phyloP scores from a whole-genome alignment of 352 stramenopile species.

The Thalassiosira ordinaria region DNA sequence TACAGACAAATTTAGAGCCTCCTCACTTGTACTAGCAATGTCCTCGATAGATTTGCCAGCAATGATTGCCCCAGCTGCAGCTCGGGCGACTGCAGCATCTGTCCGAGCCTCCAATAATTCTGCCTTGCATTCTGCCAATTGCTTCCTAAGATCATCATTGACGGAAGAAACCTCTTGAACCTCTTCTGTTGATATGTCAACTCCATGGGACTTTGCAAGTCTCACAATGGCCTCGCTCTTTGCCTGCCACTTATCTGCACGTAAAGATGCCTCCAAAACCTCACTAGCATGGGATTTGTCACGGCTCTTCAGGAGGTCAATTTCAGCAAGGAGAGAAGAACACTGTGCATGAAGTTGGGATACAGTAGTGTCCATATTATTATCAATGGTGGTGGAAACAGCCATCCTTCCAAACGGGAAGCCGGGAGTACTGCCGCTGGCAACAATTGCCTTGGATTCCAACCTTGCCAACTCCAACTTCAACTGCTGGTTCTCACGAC shows the following conservation, averaged over 20 bases:
- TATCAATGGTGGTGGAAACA: not conserved
- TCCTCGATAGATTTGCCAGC: slow-evolving; percentile 52
- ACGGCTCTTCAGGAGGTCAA: slow-evolving; percentile 49
- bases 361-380: slow-evolving; percentile 27
- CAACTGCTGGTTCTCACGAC: slow-evolving; percentile 79
- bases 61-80: slow-evolving; percentile 60
- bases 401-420: not conserved
- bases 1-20: slow-evolving; percentile 48
- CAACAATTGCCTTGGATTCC: slow-evolving; percentile 55
- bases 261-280: slow-evolving; percentile 60
- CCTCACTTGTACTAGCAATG: slow-evolving; percentile 45
- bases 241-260: slow-evolving; percentile 70
- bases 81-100: slow-evolving; percentile 63
- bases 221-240: slow-evolving; percentile 61
- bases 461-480: slow-evolving; percentile 72
- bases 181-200: slow-evolving; percentile 54
- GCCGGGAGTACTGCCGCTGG: not conserved
- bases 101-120: slow-evolving; percentile 54
- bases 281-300: slow-evolving; percentile 41
- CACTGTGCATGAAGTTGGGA: slow-evolving; percentile 43
- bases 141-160: slow-evolving; percentile 60
- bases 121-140: slow-evolving; percentile 64
- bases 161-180: too few relatives aligned
- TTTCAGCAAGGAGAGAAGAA: slow-evolving; percentile 55
- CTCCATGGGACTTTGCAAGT: slow-evolving; percentile 52